Evolutionary conservation across 768 basidiomycete species (phyloP).

Genomic region (Cubamyces lactineus): DNA sequence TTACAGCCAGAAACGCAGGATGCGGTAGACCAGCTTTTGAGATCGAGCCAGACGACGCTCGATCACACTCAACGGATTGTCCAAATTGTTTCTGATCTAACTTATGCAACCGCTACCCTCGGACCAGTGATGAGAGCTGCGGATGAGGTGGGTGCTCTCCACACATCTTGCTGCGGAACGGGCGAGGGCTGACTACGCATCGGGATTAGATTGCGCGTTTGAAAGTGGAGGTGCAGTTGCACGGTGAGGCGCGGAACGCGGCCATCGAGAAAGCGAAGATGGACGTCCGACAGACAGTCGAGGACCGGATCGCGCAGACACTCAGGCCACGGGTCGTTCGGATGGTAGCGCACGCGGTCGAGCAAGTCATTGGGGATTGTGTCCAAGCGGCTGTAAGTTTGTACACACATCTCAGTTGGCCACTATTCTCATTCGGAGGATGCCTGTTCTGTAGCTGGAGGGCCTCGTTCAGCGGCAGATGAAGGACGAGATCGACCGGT

Average conservation of each 20-base stretch:
- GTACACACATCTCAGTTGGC: not conserved
- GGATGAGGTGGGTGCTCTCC: slow-evolving; percentile 45
- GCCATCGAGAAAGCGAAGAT: slow-evolving; percentile 41
- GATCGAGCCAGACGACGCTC: slow-evolving; percentile 51
- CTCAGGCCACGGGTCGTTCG: slow-evolving; percentile 42
- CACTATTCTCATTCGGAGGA: not conserved
- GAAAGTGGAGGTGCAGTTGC: slow-evolving; percentile 41
- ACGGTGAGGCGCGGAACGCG: slow-evolving; percentile 43
- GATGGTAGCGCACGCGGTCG: slow-evolving; percentile 41
- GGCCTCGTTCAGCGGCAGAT: not conserved
- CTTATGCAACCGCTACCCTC: slow-evolving; percentile 45
- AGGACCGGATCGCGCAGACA: slow-evolving; percentile 45
- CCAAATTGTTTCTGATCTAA: slow-evolving; percentile 50
- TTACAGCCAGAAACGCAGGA: not conserved
- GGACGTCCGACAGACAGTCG: slow-evolving; percentile 44
- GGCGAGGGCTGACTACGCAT: not conserved
- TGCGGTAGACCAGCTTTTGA: slow-evolving; percentile 42
- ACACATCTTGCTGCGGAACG: no score
- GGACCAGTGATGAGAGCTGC: slow-evolving; percentile 49
- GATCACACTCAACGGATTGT: slow-evolving; percentile 45
- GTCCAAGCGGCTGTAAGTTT: slow-evolving; percentile 47
- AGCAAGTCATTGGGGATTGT: slow-evolving; percentile 42
- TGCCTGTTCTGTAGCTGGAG: not conserved
- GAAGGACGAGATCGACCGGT: slow-evolving; percentile 41
- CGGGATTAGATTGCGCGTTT: slow-evolving; percentile 44